Conservation (phyloP, 257 asterid genomes). For the Sherardia arvensis region DNA sequence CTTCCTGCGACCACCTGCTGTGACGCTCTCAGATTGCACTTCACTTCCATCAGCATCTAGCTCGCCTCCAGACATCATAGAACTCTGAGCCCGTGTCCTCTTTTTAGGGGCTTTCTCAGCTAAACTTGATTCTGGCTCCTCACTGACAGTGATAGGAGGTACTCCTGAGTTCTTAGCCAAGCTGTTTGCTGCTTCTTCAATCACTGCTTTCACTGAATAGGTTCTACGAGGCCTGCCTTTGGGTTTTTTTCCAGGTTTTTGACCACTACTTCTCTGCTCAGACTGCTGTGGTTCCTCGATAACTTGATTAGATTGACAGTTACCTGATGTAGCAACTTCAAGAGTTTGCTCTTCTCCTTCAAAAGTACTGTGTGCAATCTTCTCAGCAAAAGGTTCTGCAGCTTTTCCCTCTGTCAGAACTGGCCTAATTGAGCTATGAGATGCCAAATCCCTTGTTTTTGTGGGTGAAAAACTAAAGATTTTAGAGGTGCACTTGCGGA, state of each 20-base stretch:
- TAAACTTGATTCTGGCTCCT: slow-evolving; percentile 37
- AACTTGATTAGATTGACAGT: slow-evolving; percentile 20
- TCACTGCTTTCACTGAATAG: slow-evolving; percentile 47
- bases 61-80: slow-evolving; percentile 41
- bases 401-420: slow-evolving; percentile 19
- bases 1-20: slow-evolving; percentile 61
- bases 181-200: slow-evolving; percentile 63
- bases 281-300: slow-evolving; percentile 43
- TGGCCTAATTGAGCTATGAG: slow-evolving; percentile 35
- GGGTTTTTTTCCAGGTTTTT: slow-evolving; percentile 33
- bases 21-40: slow-evolving; percentile 55
- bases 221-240: slow-evolving; percentile 36
- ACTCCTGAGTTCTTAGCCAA: slow-evolving; percentile 31
- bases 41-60: slow-evolving; percentile 54
- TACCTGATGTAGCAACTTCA: slow-evolving; percentile 8
- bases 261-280: slow-evolving; percentile 25
- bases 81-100: slow-evolving; percentile 39
- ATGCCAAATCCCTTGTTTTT: slow-evolving; percentile 21
- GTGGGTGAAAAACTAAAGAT: slow-evolving; percentile 46
- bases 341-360: slow-evolving; percentile 13
- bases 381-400: slow-evolving; percentile 19
- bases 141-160: slow-evolving; percentile 15
- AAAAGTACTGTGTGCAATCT: slow-evolving; percentile 4
- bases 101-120: slow-evolving; percentile 32
- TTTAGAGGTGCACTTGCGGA: slow-evolving; percentile 61